Base-by-base conservation (phyloP, 495 filamentous ascomycete genomes). In the Daldinia childiae region DNA sequence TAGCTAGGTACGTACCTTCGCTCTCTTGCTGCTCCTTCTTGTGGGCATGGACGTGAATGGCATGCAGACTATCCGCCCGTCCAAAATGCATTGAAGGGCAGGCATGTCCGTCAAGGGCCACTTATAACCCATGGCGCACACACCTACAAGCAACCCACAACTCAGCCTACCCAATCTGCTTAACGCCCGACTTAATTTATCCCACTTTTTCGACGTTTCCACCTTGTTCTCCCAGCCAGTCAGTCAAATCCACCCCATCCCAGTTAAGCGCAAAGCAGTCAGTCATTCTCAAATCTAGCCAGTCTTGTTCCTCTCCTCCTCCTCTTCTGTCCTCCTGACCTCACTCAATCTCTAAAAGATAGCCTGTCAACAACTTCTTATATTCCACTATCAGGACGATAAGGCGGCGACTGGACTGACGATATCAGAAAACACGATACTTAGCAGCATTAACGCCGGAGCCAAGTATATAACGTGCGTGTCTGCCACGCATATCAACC, bases 191-290 rank as follows among this genome's bases (percentile, higher is more conserved):
- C 56, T 62, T 43, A 64, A 68, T 61, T 58, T 73, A 65, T 65
- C 58, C 70, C 70, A 68, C 65, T 68, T 73, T 73, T 73, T 68
- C 58, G 50, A 67, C 66, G 48, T 61, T 69, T 66, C 66, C 71
- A 69, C 71, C 61, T 63, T 63, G 58, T 73, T 73, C 70, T 69
- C 66, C 56, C 41, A 63, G 62, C 71, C 71, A 73, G 71, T 69
- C 58, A 73, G 14, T 59, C 43, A 52, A 51, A 30, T 6, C 55
- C 26, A 39, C 27, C 64, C 70, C 66, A 63, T 66, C 71, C 66
- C 58, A 52, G 71, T 60, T 64, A 73, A 69, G 71, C 66, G 71
- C 71, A 73, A 62, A 54, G 52, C 41, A 65, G 45, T 63, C 4
- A 29, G 62, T 69, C 62, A 66, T 39, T 73, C 30, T 32, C 54